Percentiles rank a stretch among this genome's conserved stretches.
phyloP scores from a whole-genome alignment of 495 filamentous ascomycete species.

The Lepraria neglecta region DNA sequence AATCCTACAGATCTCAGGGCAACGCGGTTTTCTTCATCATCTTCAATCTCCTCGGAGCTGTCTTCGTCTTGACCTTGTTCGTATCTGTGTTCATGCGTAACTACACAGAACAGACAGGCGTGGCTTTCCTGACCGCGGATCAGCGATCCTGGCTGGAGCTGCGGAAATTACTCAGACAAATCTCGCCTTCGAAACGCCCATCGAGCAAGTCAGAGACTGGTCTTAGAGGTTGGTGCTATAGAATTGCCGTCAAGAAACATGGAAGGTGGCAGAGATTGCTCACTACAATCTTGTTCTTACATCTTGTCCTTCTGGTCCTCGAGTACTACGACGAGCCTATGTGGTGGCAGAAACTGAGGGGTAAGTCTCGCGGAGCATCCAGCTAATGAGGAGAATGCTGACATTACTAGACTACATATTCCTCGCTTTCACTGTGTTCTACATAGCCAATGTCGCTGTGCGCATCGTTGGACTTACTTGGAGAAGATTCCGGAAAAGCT shows the following conservation, averaged over 20 bases:
- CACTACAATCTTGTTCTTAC: slow-evolving; percentile 70
- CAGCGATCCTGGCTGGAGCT: slow-evolving; percentile 96
- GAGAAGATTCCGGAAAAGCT: slow-evolving; percentile 85
- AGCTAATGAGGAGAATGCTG: slow-evolving; percentile 7
- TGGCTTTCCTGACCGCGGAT: slow-evolving; percentile 92
- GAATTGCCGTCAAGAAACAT: slow-evolving; percentile 86
- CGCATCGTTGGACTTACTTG: slow-evolving; percentile 85
- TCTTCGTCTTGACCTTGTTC: slow-evolving; percentile 96
- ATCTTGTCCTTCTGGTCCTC: slow-evolving; percentile 73
- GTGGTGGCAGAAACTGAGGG: slow-evolving; percentile 44
- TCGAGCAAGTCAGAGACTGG: slow-evolving; percentile 63
- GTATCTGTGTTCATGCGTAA: slow-evolving; percentile 99
- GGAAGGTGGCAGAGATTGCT: slow-evolving; percentile 84
- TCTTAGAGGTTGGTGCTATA: slow-evolving; percentile 92
- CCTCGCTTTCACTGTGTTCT: slow-evolving; percentile 76
- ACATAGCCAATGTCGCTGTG: slow-evolving; percentile 76
- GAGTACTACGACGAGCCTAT: slow-evolving; percentile 73
- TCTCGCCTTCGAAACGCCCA: slow-evolving; percentile 84
- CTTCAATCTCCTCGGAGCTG: slow-evolving; percentile 93
- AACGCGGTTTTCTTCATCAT: slow-evolving; percentile 92
- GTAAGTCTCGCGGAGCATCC: slow-evolving; percentile 6
- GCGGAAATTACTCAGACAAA: slow-evolving; percentile 85
- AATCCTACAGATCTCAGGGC: slow-evolving; percentile 59
- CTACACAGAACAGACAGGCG: slow-evolving; percentile 97
- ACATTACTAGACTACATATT: slow-evolving; percentile 57